These are phyloP conservation scores for Fusarium abutilonis DNA, from an alignment of 2,329 filamentous ascomycete species.

Conservation along the genomic window DNA sequence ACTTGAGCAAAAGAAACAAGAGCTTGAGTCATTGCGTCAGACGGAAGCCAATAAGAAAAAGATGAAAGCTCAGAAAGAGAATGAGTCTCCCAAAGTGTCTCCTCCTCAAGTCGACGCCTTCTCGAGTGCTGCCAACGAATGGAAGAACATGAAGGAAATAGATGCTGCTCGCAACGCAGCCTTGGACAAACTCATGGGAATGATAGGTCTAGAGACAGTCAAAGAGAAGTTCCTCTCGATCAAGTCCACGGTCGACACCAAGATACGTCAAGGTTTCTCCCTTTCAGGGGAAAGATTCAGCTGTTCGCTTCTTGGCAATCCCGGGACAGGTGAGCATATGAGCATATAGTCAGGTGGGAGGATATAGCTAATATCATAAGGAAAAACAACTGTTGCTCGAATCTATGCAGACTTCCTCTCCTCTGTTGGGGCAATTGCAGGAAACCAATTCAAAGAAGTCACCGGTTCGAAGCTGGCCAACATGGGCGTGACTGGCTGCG, in stretches of 20 bases:
- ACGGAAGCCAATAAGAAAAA: slow-evolving; percentile 37
- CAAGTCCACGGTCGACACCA: slow-evolving; percentile 70
- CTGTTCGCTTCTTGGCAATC: slow-evolving; percentile 74
- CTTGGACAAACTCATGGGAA: slow-evolving; percentile 72
- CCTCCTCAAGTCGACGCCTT: not conserved
- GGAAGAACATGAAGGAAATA: slow-evolving; percentile 67
- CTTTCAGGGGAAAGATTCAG: slow-evolving; percentile 69
- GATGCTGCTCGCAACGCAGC: slow-evolving; percentile 62
- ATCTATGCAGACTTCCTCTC: slow-evolving; percentile 74
- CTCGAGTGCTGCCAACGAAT: slow-evolving; percentile 58
- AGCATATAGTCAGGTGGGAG: slow-evolving; percentile 20
- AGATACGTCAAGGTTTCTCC: slow-evolving; percentile 65
- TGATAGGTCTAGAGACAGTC: slow-evolving; percentile 77
- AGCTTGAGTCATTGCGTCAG: slow-evolving; percentile 56
- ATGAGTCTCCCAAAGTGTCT: not conserved
- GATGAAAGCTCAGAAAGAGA: slow-evolving; percentile 15
- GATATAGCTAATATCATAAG: slow-evolving; percentile 29
- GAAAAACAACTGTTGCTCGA: slow-evolving; percentile 79
- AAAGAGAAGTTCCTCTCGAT: slow-evolving; percentile 71
- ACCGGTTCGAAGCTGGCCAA: slow-evolving; percentile 74
- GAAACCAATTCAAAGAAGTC: slow-evolving; percentile 69
- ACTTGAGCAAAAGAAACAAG: slow-evolving; percentile 57
- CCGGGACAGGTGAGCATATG: slow-evolving; percentile 71
- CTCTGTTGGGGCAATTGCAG: slow-evolving; percentile 69
- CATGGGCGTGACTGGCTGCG: slow-evolving; percentile 66